Evolutionary conservation across 257 asterid species (phyloP).

Genomic region (Euphrasia confusa): DNA sequence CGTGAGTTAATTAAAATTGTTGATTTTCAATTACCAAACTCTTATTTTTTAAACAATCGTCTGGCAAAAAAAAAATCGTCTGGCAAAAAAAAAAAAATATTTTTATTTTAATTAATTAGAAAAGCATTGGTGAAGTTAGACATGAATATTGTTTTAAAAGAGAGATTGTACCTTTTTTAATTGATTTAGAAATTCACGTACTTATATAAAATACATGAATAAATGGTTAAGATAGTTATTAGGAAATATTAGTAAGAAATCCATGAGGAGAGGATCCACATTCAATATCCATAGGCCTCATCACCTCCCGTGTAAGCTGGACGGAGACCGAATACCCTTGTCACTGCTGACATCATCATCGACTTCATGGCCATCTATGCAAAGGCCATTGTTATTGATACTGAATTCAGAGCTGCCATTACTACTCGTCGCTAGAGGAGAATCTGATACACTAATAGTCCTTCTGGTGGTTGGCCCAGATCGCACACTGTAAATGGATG

Average conservation of each 20-base stretch:
- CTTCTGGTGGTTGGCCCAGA: slow-evolving; percentile 59
- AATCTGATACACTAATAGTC: slow-evolving; percentile 65
- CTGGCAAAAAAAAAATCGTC: no score
- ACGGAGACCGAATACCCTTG: slow-evolving; percentile 60
- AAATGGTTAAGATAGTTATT: no score
- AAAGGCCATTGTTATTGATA: slow-evolving; percentile 57
- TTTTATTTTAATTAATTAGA: no score
- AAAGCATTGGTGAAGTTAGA: no score
- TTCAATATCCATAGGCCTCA: neutral
- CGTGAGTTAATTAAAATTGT: no score
- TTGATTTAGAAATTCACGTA: no score
- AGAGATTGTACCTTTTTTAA: no score
- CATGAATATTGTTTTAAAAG: no score
- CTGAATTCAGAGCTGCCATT: slow-evolving; percentile 96
- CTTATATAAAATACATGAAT: no score
- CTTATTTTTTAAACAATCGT: no score
- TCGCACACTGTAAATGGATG: slow-evolving; percentile 95
- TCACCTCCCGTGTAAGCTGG: slow-evolving; percentile 71
- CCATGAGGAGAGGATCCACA: neutral
- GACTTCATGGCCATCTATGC: slow-evolving; percentile 51
- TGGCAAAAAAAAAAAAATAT: no score
- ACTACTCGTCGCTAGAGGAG: slow-evolving; percentile 95
- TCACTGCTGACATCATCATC: slow-evolving; percentile 70
- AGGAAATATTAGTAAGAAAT: neutral
- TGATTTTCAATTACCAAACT: no score